A percentile compares a stretch with the other conserved stretches of the same genome.
Evolutionary conservation across 352 stramenopile genomes (phyloP).

Genomic region (Pythium angustatum): DNA sequence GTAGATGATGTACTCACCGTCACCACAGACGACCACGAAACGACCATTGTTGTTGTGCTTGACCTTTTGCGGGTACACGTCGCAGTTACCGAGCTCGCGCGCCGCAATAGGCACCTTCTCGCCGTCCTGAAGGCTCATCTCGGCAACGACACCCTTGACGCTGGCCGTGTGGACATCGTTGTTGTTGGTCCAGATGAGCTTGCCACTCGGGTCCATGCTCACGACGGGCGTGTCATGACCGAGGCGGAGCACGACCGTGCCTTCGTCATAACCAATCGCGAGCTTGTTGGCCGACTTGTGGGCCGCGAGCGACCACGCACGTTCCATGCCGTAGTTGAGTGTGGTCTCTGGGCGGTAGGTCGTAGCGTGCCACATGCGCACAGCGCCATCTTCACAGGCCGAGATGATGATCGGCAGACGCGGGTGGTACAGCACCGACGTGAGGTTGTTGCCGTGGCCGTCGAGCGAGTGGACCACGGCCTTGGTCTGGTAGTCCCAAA

Average conservation of each 20-base stretch:
- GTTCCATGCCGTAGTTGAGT: conserved; percentile 99
- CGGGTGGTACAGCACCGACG: conserved; percentile 97
- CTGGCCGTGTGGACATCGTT: conserved; percentile 97
- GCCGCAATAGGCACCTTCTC: conserved; percentile 85
- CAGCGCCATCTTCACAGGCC: conserved; percentile 96
- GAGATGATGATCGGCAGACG: conserved; percentile 98
- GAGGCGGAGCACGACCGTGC: conserved; percentile 95
- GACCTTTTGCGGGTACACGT: conserved; percentile 98
- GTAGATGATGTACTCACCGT: conserved; percentile 99
- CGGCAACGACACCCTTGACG: conserved; percentile 87
- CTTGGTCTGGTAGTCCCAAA: conserved; percentile 99
- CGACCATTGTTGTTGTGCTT: conserved; percentile 99
- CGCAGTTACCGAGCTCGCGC: conserved; percentile 95
- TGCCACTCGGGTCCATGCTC: conserved; percentile 97
- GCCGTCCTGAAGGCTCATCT: conserved; percentile 81
- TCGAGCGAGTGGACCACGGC: conserved; percentile 99
- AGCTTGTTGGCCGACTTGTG: conserved; percentile 88
- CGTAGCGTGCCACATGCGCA: conserved; percentile 92
- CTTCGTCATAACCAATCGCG: conserved; percentile 95
- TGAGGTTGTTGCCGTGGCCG: conserved; percentile 99
- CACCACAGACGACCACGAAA: conserved; percentile 98
- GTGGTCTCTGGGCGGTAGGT: conserved; percentile 98
- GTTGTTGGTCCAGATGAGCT: conserved; percentile 98
- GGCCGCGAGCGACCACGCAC: conserved; percentile 94
- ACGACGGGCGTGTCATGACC: conserved; percentile 97